phyloP scores from a whole-genome alignment of 2,329 filamentous ascomycete species.

The Phialophora macrospora region DNA sequence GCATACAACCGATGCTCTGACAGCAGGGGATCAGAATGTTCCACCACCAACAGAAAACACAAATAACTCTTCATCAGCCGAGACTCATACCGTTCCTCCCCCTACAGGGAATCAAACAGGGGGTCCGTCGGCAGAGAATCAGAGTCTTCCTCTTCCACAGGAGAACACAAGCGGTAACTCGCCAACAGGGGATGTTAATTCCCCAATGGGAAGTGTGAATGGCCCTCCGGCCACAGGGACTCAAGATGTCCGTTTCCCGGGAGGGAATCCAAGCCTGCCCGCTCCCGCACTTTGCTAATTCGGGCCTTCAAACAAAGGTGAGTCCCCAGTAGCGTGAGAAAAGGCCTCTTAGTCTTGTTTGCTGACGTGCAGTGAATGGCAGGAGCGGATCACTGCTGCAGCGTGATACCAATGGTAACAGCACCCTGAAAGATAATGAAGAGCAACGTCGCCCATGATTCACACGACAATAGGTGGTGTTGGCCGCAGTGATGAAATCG shows the following conservation, averaged over 20 bases:
- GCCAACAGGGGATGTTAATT: background rate
- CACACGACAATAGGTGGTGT: background rate
- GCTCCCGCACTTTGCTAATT: background rate
- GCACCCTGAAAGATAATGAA: no score
- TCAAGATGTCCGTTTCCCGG: background rate
- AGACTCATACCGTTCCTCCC: background rate
- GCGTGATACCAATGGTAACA: background rate
- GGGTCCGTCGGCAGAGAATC: background rate
- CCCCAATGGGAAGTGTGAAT: background rate
- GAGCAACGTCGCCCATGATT: background rate
- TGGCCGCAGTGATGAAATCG: background rate
- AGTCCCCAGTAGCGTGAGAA: background rate
- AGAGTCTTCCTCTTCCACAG: background rate
- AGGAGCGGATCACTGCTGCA: background rate
- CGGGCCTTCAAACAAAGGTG: background rate
- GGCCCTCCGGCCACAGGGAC: background rate
- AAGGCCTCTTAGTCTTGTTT: no score
- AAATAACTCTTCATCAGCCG: no score
- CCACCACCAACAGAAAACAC: no score
- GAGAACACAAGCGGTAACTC: background rate
- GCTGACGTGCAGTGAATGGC: background rate
- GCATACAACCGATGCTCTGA: no score
- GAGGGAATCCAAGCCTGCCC: background rate
- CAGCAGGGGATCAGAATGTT: background rate
- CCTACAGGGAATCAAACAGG: background rate